Evolutionary conservation across 1,139 yeast species (phyloP).

Genomic region (Yamadazyma buinensis): DNA sequence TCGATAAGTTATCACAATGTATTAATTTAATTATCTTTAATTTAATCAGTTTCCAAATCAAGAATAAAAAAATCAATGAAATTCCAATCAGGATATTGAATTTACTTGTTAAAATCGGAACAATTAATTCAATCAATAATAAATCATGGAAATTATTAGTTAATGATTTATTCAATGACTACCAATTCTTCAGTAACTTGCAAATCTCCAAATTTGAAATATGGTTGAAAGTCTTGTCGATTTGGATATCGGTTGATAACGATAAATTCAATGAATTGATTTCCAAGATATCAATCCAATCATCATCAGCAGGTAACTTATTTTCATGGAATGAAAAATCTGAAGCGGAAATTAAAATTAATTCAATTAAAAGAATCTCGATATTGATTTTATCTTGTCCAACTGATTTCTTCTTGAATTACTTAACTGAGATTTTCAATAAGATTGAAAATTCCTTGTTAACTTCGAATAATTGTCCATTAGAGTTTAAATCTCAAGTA

Average conservation of each 20-base stretch:
- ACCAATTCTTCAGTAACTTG: conserved; percentile 36
- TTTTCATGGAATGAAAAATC: conserved; percentile 75
- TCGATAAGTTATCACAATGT: conserved; percentile 45
- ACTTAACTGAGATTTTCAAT: conserved; percentile 47
- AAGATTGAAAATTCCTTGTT: conserved; percentile 44
- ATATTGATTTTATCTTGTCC: conserved; percentile 62
- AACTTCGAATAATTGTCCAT: conserved; percentile 24
- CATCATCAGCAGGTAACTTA: conserved; percentile 49
- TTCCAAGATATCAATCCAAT: conserved; percentile 41
- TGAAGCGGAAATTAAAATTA: conserved; percentile 50
- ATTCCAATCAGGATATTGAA: conserved; percentile 31
- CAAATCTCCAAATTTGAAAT: conserved; percentile 19
- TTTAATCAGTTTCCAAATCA: conserved; percentile 43
- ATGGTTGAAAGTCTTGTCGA: conserved; percentile 51
- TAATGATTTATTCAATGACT: conserved; percentile 50
- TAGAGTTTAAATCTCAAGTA: conserved; percentile 41
- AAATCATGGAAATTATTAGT: conserved; percentile 53
- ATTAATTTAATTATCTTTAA: conserved; percentile 44
- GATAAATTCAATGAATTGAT: conserved; percentile 59
- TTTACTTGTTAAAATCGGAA: conserved; percentile 38
- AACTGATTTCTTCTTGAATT: conserved; percentile 48
- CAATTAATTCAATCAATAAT: conserved; percentile 21
- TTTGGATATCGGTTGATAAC: conserved; percentile 54
- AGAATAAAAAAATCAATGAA: conserved; percentile 30
- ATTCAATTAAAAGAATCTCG: conserved; percentile 54